Base-by-base conservation (phyloP, 2,329 filamentous ascomycete species). In the Penicillium crustosum region DNA sequence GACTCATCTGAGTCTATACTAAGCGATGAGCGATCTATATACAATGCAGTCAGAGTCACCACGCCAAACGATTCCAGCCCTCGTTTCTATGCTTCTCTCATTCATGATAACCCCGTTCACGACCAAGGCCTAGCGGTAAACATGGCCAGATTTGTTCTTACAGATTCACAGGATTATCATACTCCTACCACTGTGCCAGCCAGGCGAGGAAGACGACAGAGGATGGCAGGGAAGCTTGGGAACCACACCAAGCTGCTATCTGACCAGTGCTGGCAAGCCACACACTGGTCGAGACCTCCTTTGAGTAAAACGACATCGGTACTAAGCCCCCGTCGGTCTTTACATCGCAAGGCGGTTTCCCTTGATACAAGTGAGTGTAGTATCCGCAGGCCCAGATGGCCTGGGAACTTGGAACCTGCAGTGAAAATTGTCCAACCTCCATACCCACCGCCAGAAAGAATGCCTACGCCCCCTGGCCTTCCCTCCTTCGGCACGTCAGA, bases 401-500 rank as follows among this genome's bases (percentile, higher is more conserved):
- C 68, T 8, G 58, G 41, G 43, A 66, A 63, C 29, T 19, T 65
- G 17, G 48, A 56, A 23, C 70, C 69, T 17, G 72, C 72, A n/a
- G 67, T 68, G 23, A 66, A 64, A 35, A 70, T 71, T 29, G 57
- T 65, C 35, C 62, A 71, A 25, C 77, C 77, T 31, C 62, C 57
- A 49, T 73, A 69, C 55, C 70, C 75, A 53, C 76, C 77, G 31
- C 77, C 76, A 13, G 56, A 65, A 31, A 68, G 77, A 58, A 60
- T 66, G 19, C 72, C 73, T 4, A 80, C 78, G 3, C 78, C 78
- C 21, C 75, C 77, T 1, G 77, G 78, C 0, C 64, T 80, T 39
- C 78, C 78, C 6, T 75, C 75, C 2, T 79, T 79, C 58, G 75
- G 76, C 25, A 74, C 71, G 2, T 65, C 64, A 33, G 75, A 78